Evolutionary conservation across 495 filamentous ascomycete species (phyloP), one percentile per base, ranked within the genome.

Genomic region (Mytilinidion resinicola): DNA sequence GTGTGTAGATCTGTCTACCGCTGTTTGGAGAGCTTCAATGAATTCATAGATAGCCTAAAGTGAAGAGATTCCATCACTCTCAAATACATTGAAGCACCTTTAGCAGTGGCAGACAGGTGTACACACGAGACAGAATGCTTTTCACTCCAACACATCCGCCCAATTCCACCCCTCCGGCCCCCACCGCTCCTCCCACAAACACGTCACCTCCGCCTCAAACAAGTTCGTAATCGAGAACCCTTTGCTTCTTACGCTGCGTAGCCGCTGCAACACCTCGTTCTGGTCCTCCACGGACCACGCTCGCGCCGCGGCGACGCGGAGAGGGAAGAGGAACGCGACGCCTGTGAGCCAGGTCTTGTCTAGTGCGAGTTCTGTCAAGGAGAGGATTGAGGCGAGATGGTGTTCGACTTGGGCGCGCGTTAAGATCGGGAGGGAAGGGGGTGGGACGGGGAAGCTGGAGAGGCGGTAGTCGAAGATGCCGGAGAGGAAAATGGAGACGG

Each of bases 401-500:
- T 15, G 15, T 46, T 46, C 10, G 20, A 46, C 14, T 9, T 46
- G 42, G 20, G 15, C 8, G 15, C 42, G 42, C 8, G 42, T 17
- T 15, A 46, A 12, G 42, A n/a, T 46, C 8, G 42, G 42, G 14
- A 46, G 42, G 20, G 42, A 46, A 17, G 42, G 9, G 8, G 42
- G 8, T 9, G 42, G 42, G 7, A 15, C 15, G 20, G 42, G 42
- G 42, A 46, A 46, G 8, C 25, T 36, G 50, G 30, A 36, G 0
- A 35, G n/a, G 5, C 19, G 21, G 50, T 52, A 52, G 12, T 52
- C 50, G 50, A 34, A 52, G 21, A 15, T 36, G n/a, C 50, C 50
- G 3, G 50, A 52, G 19, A 52, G n/a, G 36, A 34, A 52, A 4
- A 52, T 52, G 12, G 30, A 36, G 50, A 52, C 11, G n/a, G 50